These are phyloP conservation scores for Wallacemonas rigidus DNA, from an alignment of 208 protist genomes.

Conservation along the genomic window DNA sequence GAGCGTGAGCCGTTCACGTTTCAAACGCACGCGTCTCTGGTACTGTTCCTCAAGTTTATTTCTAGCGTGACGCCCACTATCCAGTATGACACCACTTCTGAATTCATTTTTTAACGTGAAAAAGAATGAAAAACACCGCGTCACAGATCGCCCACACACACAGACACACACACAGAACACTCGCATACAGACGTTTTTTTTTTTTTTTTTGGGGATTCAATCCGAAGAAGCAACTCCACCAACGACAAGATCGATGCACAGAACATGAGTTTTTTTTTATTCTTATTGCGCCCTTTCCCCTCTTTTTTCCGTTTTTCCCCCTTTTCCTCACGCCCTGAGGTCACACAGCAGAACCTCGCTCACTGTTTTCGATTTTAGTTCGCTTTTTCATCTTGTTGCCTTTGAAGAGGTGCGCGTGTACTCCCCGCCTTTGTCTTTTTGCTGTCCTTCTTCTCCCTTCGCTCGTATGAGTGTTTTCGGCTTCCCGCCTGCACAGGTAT, in stretches of 20 bases:
- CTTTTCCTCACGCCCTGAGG: neutral
- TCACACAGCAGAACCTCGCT: too few species aligned
- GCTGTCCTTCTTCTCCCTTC: too few species aligned
- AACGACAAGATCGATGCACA: too few species aligned
- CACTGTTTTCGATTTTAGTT: too few species aligned
- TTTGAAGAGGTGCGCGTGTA: too few species aligned
- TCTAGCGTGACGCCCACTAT: slow-evolving; percentile 92
- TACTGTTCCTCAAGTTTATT: slow-evolving; percentile 74
- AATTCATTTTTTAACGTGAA: slow-evolving; percentile 9
- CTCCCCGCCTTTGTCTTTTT: too few species aligned
- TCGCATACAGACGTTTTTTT: neutral
- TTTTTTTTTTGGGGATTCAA: slow-evolving; percentile 18
- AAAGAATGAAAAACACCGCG: too few species aligned
- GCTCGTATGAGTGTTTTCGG: too few species aligned
- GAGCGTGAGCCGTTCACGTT: slow-evolving; percentile 23
- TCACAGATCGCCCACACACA: too few species aligned
- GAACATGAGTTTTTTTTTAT: neutral
- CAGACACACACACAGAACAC: too few species aligned
- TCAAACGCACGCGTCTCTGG: slow-evolving; percentile 13
- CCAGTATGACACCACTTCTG: slow-evolving; percentile 71
- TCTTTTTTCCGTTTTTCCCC: slow-evolving; percentile 20
- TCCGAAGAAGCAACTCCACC: neutral
- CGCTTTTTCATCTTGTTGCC: too few species aligned
- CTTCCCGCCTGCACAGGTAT: neutral
- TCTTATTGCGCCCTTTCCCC: neutral